Percentiles rank a stretch among this genome's conserved stretches.
Conservation (phyloP, 345 rosid genomes). For the Reutealis trisperma region DNA sequence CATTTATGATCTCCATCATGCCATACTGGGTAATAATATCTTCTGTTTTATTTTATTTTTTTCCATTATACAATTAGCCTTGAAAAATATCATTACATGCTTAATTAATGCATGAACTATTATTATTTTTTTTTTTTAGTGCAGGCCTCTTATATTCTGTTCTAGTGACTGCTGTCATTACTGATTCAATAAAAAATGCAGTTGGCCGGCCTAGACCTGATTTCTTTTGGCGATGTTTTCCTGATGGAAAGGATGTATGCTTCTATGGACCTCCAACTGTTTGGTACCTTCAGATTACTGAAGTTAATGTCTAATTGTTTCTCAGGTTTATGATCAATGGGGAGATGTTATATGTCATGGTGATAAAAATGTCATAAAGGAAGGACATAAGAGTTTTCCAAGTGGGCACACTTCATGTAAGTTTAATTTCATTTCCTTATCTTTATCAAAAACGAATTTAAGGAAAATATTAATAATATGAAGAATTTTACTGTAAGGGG, state of each 20-base stretch:
- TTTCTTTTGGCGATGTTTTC: constrained; percentile 97
- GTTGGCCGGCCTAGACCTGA: constrained; percentile 93
- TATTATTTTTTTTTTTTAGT: constrained; percentile 10
- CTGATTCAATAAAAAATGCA: constrained; percentile 79
- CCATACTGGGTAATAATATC: constrained; percentile 57
- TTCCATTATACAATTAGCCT: constrained; percentile 2
- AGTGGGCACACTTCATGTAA: constrained; percentile 87
- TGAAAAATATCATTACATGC: not conserved
- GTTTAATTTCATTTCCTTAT: constrained; percentile 15
- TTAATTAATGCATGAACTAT: constrained; percentile 12
- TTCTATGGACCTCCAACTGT: constrained; percentile 15
- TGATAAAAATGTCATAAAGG: constrained; percentile 58
- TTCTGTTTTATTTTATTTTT: not conserved
- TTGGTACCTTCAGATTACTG: constrained; percentile 6
- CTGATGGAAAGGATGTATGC: constrained; percentile 84
- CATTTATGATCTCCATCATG: constrained; percentile 91
- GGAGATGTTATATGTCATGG: constrained; percentile 86
- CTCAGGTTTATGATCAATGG: constrained; percentile 58
- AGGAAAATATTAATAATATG: not conserved
- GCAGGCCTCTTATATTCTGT: constrained; percentile 79
- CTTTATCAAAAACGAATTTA: not conserved
- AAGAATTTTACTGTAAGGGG: not conserved
- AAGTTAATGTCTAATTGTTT: constrained; percentile 9
- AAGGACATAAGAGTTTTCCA: constrained; percentile 94
- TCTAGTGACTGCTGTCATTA: constrained; percentile 64